Percentiles rank a stretch among this genome's conserved stretches.
Conservation (phyloP, 2,329 filamentous ascomycete genomes). For the Coniochaeta sp. region DNA sequence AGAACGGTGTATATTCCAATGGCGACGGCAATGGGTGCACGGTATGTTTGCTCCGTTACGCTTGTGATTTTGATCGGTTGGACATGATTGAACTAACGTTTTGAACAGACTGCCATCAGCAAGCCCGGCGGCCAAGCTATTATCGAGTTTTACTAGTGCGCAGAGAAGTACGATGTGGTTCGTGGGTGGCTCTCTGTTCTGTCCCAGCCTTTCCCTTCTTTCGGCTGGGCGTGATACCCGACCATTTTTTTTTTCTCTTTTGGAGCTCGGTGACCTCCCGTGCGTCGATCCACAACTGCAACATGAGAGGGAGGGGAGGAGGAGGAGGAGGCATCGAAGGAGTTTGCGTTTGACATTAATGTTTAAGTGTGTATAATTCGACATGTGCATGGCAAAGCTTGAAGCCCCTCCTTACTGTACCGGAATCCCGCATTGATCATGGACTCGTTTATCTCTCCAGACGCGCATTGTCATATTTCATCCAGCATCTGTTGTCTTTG, state of each 20-base stretch:
- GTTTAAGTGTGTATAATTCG: conserved; percentile 3
- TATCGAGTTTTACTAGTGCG: neutral
- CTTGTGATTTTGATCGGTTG: conserved; percentile 13
- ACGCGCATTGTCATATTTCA: neutral
- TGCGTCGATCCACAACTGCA: neutral
- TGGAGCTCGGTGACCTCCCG: neutral
- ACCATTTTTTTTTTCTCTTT: neutral
- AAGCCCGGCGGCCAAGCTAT: conserved; percentile 3
- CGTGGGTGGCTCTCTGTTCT: neutral
- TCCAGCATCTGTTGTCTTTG: neutral
- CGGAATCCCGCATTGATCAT: neutral
- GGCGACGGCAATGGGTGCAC: conserved; percentile 65
- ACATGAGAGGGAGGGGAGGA: neutral
- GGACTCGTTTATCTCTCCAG: neutral
- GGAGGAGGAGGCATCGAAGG: neutral
- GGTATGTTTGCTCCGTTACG: conserved; percentile 58
- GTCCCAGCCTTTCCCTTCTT: neutral
- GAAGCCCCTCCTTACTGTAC: neutral
- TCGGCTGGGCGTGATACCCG: neutral
- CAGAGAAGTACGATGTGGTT: neutral
- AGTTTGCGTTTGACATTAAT: conserved; percentile 1
- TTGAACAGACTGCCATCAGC: conserved; percentile 7
- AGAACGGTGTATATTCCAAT: conserved; percentile 51
- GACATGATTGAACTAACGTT: neutral
- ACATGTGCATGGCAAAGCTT: neutral